Evolutionary conservation across 2,329 filamentous ascomycete species (phyloP), one percentile per base, ranked within the genome.

Genomic region (Trichoderma asperellum): DNA sequence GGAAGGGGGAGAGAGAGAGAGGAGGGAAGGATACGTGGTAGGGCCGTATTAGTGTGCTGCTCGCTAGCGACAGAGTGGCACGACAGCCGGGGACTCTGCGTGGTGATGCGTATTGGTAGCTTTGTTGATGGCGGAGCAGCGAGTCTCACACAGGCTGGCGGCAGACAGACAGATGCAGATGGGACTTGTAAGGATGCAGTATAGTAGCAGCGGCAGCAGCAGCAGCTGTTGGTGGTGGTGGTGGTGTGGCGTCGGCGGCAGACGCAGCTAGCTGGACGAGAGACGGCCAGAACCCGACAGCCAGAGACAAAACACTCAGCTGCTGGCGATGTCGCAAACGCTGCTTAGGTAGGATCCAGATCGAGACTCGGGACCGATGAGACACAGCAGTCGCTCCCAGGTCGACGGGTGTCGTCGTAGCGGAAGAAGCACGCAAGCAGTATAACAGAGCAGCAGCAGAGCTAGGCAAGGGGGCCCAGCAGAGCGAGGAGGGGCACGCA

Each of bases 41-140:
- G 60, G 43, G 56, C 57, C 57, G 43, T 43, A 43, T 43, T 57
- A 68, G 65, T 57, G 65, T 68, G 55, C 53, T 35, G 47, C 68
- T 70, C 62, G 68, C 68, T 70, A 67, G 62, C 37, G 68, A 67
- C 29, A 57, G 63, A 59, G 63, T 67, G 63, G 68, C 68, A 70
- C 68, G 56, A 70, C 68, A 66, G 62, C 11, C 7, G 53, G 35
- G 11, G 47, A 49, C n/a, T 49, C 21, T 57, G 34, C 49, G 40
- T 56, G 52, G 62, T 21, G 64, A 61, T 32, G 47, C 35, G 40
- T 43, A 18, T n/a, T 43, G 40, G 65, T 68, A 68, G 47, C 57
- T 40, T 8, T 43, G 18, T 16, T 34, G 64, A 55, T 57, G 57
- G 65, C 57, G 65, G 65, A 61, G 47, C 21, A 49, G 5, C 11